Conservation (phyloP, 805 yeast genomes). For the Candida mattraensis region DNA sequence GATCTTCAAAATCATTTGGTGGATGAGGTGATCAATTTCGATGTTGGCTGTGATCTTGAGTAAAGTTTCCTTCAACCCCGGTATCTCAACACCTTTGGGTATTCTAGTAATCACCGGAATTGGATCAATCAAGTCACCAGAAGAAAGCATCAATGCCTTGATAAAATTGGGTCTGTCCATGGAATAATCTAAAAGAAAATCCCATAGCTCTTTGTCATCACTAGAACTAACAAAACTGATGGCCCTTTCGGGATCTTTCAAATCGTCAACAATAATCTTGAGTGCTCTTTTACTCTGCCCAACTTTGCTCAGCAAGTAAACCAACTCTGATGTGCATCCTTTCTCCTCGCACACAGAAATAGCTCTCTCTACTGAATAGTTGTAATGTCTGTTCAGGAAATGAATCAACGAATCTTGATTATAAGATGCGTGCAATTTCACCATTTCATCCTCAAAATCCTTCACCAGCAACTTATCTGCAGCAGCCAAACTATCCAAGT, state of each 20-base stretch:
- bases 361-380: constrained; percentile 70
- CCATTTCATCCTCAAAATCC: constrained; percentile 65
- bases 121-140: constrained; percentile 67
- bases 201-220: constrained; percentile 80
- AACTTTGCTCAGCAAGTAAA: constrained; percentile 74
- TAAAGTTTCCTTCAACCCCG: constrained; percentile 62
- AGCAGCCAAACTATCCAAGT: constrained; percentile 57
- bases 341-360: constrained; percentile 60
- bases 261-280: constrained; percentile 68
- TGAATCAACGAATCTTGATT: constrained; percentile 55
- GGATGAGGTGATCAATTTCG: constrained; percentile 52
- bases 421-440: constrained; percentile 63
- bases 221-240: constrained; percentile 70
- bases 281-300: constrained; percentile 81
- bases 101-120: constrained; percentile 66
- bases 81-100: constrained; percentile 60
- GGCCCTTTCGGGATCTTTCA: constrained; percentile 79
- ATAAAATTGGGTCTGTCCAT: constrained; percentile 75
- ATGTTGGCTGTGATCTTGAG: constrained; percentile 63
- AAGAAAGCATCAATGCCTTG: constrained; percentile 65
- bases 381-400: constrained; percentile 58
- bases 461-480: constrained; percentile 56
- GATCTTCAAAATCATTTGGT: constrained; percentile 54
- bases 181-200: constrained; percentile 67
- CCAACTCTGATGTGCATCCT: constrained; percentile 65